Evolutionary conservation across 306 rosid genomes (phyloP), one percentile per base, ranked within the genome.

Genomic region (Citrullus mucosospermus): DNA sequence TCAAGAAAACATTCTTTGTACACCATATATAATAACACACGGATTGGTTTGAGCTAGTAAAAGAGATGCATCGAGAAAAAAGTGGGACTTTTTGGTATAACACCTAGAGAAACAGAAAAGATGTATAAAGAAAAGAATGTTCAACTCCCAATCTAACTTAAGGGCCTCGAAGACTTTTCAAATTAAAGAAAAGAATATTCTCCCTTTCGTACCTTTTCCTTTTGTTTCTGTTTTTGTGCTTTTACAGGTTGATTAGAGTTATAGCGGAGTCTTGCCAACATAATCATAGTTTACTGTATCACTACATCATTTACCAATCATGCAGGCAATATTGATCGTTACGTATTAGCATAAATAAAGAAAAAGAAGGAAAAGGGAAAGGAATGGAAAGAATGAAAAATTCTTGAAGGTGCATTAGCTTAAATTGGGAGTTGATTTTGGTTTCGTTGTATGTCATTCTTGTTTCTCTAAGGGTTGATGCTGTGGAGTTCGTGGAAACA

Each of bases 31-130:
- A 36, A 36, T 36, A 44, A 44, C 17, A 16, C 54, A 48, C 3
- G 86, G 62, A 93, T 78, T 20, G 97, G 97, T 6, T 92, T 90
- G 32, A 93, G 97, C 30, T 90, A 93, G 59, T 93, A 92, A 83
- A 86, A 93, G 39, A 91, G 59, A 93, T 85, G 84, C 36, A 32
- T 32, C 36, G 36, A 32, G 36, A 32, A 32, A 87, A 78, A 16
- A 58, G 63, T 58, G 96, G 95, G 84, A 93, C 75, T 81, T 78
- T 7, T 30, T 30, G 36, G 11, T 25, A 28, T 86, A 30, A 76
- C 88, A 76, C 50, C 93, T 86, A 86, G 66, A 70, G 80, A 78
- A 67, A 25, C 44, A 13, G 6, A 12, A 32, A 25, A 66, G 75
- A 77, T 4, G 18, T 51, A 51, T 46, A 11, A 48, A 32, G 36